A percentile compares a stretch with the other conserved stretches of the same genome.
These are phyloP conservation scores for Panaeolus papilionaceus DNA, from an alignment of 768 basidiomycete species.

Conservation along the genomic window DNA sequence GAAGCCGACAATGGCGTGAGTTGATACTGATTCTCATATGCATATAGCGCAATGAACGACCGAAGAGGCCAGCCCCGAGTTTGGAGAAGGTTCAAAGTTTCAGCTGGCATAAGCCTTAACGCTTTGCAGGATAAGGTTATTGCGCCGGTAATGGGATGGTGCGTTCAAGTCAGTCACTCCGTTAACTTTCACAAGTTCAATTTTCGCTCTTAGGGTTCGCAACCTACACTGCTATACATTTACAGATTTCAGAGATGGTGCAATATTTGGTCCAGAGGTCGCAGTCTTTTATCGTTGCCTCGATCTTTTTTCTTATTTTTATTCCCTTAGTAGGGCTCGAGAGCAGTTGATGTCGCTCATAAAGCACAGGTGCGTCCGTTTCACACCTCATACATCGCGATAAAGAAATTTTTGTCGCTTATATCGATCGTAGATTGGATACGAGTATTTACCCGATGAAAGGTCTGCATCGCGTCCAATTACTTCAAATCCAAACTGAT, in stretches of 20 bases:
- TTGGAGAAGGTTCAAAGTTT: slow-evolving; percentile 39
- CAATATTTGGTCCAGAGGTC: slow-evolving; percentile 39
- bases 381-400: neutral
- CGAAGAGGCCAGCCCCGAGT: slow-evolving; percentile 32
- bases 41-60: slow-evolving; percentile 22
- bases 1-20: slow-evolving; percentile 16
- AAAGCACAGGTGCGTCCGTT: slow-evolving; percentile 17
- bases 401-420: neutral
- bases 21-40: neutral
- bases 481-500: neutral
- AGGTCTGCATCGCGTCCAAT: slow-evolving; percentile 24
- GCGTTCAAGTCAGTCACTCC: neutral
- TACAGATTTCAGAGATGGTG: slow-evolving; percentile 39
- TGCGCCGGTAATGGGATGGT: slow-evolving; percentile 42
- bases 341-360: slow-evolving; percentile 29
- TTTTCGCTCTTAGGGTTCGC: slow-evolving; percentile 27
- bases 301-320: neutral
- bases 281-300: neutral
- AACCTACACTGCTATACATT: slow-evolving; percentile 39
- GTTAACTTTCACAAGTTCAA: neutral
- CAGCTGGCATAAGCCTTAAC: slow-evolving; percentile 39
- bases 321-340: slow-evolving; percentile 4
- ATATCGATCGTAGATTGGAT: slow-evolving; percentile 28
- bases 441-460: slow-evolving; percentile 36
- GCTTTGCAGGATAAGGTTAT: slow-evolving; percentile 42